A percentile compares a stretch with the other conserved stretches of the same genome.
Conservation (phyloP, 352 stramenopile genomes). For the Phytophthora constricta region DNA sequence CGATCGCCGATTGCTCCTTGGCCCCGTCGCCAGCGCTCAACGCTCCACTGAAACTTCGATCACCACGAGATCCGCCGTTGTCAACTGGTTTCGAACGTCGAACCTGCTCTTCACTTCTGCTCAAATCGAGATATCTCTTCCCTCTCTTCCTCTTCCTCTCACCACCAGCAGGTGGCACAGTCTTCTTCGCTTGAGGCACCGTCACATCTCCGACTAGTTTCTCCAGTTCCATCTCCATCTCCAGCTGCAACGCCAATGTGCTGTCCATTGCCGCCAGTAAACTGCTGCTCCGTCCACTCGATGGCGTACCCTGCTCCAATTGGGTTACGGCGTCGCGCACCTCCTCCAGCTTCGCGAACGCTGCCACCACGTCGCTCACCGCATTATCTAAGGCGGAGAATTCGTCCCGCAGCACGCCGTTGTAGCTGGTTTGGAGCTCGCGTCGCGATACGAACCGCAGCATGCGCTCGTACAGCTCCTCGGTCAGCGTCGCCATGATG, state of each 20-base stretch:
- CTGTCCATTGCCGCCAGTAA: not conserved
- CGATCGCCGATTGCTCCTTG: no score
- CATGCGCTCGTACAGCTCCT: not conserved
- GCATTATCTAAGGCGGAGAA: not conserved
- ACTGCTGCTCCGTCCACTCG: not conserved
- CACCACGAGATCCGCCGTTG: not conserved
- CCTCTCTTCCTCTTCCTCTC: not conserved
- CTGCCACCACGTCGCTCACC: slow-evolving; percentile 6
- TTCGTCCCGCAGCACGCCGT: slow-evolving; percentile 11
- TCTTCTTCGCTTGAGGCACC: no score
- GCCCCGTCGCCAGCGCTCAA: no score
- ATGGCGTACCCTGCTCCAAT: not conserved
- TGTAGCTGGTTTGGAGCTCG: slow-evolving; percentile 8
- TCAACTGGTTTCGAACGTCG: not conserved
- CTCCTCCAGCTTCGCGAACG: slow-evolving; percentile 20
- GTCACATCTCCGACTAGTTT: not conserved
- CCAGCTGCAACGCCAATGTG: not conserved
- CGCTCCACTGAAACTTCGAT: no score
- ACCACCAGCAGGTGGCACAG: not conserved
- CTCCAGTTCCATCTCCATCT: not conserved
- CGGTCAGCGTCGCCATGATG: not conserved
- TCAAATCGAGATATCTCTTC: not conserved
- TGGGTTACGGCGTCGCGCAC: slow-evolving; percentile 11
- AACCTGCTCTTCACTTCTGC: not conserved
- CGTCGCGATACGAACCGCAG: not conserved